A percentile compares a stretch with the other conserved stretches of the same genome.
Conservation (phyloP, 1,284 basidiomycete species). For the Ceratobasidium sp. region DNA sequence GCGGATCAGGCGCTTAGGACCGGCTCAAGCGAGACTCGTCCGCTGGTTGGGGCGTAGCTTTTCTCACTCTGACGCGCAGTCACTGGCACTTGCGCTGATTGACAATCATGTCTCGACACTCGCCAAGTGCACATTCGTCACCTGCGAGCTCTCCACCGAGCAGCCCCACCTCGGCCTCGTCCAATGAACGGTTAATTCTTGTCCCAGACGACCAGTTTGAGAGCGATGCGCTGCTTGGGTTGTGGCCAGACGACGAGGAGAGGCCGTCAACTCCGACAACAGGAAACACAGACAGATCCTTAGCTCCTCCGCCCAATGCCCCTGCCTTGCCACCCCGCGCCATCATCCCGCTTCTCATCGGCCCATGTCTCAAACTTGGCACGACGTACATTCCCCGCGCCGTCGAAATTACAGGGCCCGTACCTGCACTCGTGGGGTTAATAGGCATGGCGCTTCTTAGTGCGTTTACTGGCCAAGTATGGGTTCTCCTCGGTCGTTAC, state of each 20-base stretch:
- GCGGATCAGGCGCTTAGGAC: slow-evolving; percentile 21
- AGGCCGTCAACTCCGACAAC: not conserved
- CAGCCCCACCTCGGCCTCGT: slow-evolving; percentile 29
- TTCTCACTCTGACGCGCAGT: not conserved
- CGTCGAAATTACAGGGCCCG: slow-evolving; percentile 27
- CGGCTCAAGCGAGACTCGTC: slow-evolving; percentile 16
- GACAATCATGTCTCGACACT: not conserved
- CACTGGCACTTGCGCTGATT: not conserved
- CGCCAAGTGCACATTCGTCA: not conserved
- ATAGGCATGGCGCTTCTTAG: slow-evolving; percentile 28
- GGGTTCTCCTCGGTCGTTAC: slow-evolving; percentile 31
- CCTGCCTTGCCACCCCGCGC: slow-evolving; percentile 18
- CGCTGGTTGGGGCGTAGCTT: slow-evolving; percentile 32
- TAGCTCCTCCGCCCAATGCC: slow-evolving; percentile 6
- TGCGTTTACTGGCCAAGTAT: slow-evolving; percentile 32
- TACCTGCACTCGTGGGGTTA: slow-evolving; percentile 30
- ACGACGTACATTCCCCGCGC: slow-evolving; percentile 34
- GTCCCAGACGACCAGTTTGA: slow-evolving; percentile 33
- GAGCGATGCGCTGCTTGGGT: slow-evolving; percentile 21
- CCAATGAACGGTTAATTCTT: slow-evolving; percentile 27
- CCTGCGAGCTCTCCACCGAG: slow-evolving; percentile 21
- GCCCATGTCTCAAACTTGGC: slow-evolving; percentile 27
- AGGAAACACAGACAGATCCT: slow-evolving; percentile 1
- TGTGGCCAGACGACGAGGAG: slow-evolving; percentile 33
- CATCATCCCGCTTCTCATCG: slow-evolving; percentile 18